Base-by-base conservation (phyloP, 2,329 filamentous ascomycete genomes). In the Colletotrichum brevisporum region DNA sequence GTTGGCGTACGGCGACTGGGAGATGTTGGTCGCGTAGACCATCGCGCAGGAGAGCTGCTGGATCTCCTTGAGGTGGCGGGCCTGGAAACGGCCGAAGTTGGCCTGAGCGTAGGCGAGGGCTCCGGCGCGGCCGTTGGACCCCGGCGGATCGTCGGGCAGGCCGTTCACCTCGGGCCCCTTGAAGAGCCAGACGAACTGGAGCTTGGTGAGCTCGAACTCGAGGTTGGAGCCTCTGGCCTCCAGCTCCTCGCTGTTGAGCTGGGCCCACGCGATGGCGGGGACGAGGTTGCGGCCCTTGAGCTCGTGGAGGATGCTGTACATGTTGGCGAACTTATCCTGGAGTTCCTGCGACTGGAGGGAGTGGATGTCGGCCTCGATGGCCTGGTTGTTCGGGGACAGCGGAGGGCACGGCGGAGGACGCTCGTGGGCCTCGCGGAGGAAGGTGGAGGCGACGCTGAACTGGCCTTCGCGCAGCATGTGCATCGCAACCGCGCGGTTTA, bases 391-490 rank as follows among this genome's bases (percentile, higher is more conserved):
- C 21, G 65, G 54, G 18, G 69, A 70, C 41, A 26, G 67, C 41
- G 78, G 68, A 48, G 50, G 24, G 15, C 45, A 43, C 1, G 52
- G 59, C 10, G 65, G 65, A 36, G 76, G 76, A n/a, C 81, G 77
- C 51, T 83, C 79, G 67, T 83, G 81, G 16, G 84, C 89, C 83
- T 98, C 96, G 15, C 87, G 83, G 56, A 97, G 89, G 74, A 99
- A 98, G 1, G 91, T 94, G 16, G 91, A 90, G 13, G 95, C 95
- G 2, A 97, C 95, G 24, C 86, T 87, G 79, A 99, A 99, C 77
- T 97, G 93, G 56, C 96, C 96, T 82, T 98, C 95, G 48, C 96
- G 93, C 47, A 99, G 87, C 24, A 99, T 88, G 77, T 99, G 96
- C 94, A 98, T 71, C 10, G 93, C 93, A 74, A 99, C 97, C 6